phyloP scores from a whole-genome alignment of 2,329 filamentous ascomycete genomes.

The Neonectria hederae region DNA sequence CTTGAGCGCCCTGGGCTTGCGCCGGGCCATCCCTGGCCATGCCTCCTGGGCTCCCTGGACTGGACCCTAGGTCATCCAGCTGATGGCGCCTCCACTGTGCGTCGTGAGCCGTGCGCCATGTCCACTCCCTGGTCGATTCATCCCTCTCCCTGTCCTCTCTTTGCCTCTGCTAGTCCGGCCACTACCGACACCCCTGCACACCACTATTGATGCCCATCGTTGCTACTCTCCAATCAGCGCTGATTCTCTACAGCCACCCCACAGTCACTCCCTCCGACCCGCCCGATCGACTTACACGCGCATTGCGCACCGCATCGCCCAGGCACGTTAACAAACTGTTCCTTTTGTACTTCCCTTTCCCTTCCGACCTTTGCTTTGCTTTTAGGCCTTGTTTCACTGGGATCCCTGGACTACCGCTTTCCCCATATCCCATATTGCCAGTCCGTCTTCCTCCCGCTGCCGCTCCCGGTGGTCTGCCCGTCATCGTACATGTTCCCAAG shows the following conservation, averaged over 20 bases:
- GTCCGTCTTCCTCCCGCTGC: slow-evolving; percentile 16
- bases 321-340: slow-evolving; percentile 39
- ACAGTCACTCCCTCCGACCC: slow-evolving; percentile 33
- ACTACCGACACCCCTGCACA: slow-evolving; percentile 44
- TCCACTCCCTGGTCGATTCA: not conserved
- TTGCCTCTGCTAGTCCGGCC: too few species aligned
- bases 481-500: slow-evolving; percentile 20
- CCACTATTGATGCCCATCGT: slow-evolving; percentile 35
- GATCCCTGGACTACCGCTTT: not conserved
- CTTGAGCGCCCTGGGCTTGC: slow-evolving; percentile 27
- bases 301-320: slow-evolving; percentile 38
- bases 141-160: slow-evolving; percentile 9
- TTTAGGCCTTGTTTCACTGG: slow-evolving; percentile 14
- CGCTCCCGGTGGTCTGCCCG: slow-evolving; percentile 9
- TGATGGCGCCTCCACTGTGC: slow-evolving; percentile 34
- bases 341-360: slow-evolving; percentile 25
- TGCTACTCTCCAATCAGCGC: slow-evolving; percentile 36
- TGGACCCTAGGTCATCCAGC: slow-evolving; percentile 31
- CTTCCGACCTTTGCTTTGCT: slow-evolving; percentile 22
- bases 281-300: slow-evolving; percentile 34
- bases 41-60: not conserved
- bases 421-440: not conserved
- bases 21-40: slow-evolving; percentile 30
- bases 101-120: slow-evolving; percentile 34
- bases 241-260: slow-evolving; percentile 36